Base-by-base conservation (phyloP, 352 stramenopile genomes). In the Phytophthora cryptogea region DNA sequence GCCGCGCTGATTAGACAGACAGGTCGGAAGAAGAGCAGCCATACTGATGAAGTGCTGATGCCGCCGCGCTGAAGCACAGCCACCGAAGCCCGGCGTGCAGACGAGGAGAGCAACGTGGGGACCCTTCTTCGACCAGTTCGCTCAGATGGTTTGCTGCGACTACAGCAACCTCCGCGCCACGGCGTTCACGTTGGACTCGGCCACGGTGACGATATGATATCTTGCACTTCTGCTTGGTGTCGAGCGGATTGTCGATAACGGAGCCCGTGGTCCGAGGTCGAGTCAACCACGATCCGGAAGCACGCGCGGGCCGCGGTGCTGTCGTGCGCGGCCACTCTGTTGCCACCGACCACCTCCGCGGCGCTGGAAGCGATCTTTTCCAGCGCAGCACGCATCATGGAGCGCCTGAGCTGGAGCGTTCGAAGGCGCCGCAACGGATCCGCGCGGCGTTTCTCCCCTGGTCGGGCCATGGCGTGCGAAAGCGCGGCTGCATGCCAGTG, bases 401-500 rank as follows among this genome's bases (percentile, higher is more conserved):
- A 23, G 20, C 20, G 20, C 20, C 20, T 23, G 20, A 23, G 20
- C 20, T 23, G 20, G 20, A 2, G 20, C 20, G 20, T 23, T 23
- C 20, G 20, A 23, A 23, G 27, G 40, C 20, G 27, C 41, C 35
- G 8, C 41, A 48, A 53, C 28, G 43, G 30, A 35, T 30, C 46
- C 17, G 54, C 26, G 48, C 37, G 62, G 48, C 43, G 50, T 62
- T 64, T 69, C 54, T 69, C 20, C 54, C 54, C 54, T 49, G 32
- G 40, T 23, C 59, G 36, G 51, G 59, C 36, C 59, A 56, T 70
- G 62, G 26, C 62, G 62, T 70, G 62, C 61, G 61, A 47, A 44
- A 35, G 27, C 43, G 47, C 55, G 55, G 54, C 62, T 70, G 62
- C 62, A 50, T 56, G 35, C 20, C 35, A 66, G 37, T 69, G 61